Percentiles rank a stretch among this genome's conserved stretches.
These are phyloP conservation scores for Debaryomyces sp. DNA, from an alignment of 1,139 yeast genomes.

Conservation along the genomic window DNA sequence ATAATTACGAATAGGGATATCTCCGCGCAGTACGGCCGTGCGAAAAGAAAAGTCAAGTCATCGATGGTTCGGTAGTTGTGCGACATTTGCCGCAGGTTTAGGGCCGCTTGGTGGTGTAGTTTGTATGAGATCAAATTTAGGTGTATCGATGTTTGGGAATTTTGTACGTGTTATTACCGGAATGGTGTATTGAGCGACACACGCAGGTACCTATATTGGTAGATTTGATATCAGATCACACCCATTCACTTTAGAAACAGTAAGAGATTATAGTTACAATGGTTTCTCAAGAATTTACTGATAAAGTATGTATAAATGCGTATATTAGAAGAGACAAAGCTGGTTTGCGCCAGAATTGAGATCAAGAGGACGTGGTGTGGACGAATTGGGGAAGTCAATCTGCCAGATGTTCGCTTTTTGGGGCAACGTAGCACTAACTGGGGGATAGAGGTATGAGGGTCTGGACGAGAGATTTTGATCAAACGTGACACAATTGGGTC, in stretches of 20 bases:
- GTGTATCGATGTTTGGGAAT: neutral
- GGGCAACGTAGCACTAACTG: neutral
- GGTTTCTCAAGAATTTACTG: conserved; percentile 58
- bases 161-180: neutral
- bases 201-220: neutral
- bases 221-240: neutral
- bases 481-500: neutral
- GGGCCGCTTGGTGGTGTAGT: neutral
- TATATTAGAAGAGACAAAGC: neutral
- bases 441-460: neutral
- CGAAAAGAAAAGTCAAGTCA: neutral
- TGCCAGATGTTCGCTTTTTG: neutral
- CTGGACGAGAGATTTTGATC: neutral
- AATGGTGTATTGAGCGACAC: neutral
- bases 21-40: neutral
- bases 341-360: neutral
- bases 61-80: too few relatives aligned
- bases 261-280: conserved; percentile 22
- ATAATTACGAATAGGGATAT: neutral
- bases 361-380: neutral
- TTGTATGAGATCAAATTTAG: neutral
- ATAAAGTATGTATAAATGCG: conserved; percentile 44
- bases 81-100: neutral
- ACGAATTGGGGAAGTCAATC: neutral
- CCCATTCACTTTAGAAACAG: neutral